These are phyloP conservation scores for Xylaria sp. DNA, from an alignment of 2,329 filamentous ascomycete genomes.

Conservation along the genomic window DNA sequence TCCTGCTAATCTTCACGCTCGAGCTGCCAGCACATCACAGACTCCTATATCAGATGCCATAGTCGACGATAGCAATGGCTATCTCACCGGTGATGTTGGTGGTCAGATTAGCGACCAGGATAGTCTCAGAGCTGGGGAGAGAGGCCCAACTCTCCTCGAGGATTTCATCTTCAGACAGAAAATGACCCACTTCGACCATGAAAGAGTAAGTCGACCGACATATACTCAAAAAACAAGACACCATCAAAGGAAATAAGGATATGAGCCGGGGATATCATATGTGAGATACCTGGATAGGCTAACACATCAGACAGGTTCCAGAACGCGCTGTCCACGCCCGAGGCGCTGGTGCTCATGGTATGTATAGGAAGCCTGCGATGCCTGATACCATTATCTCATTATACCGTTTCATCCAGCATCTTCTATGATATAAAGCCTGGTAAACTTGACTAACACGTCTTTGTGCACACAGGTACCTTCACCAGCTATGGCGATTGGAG, in stretches of 20 bases:
- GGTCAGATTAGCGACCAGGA: slow-evolving; percentile 71
- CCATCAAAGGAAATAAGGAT: not conserved
- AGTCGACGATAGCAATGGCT: slow-evolving; percentile 60
- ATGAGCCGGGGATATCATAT: not conserved
- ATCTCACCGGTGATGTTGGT: slow-evolving; percentile 70
- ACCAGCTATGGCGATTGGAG: slow-evolving; percentile 64
- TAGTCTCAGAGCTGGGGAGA: slow-evolving; percentile 68
- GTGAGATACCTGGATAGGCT: slow-evolving; percentile 8
- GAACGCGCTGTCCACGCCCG: slow-evolving; percentile 53
- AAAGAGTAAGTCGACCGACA: slow-evolving; percentile 51
- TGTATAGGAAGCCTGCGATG: no score
- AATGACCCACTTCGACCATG: slow-evolving; percentile 64
- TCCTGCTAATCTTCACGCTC: slow-evolving; percentile 37
- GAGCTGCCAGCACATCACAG: slow-evolving; percentile 30
- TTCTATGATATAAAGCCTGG: no score
- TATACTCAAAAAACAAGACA: not conserved
- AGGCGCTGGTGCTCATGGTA: slow-evolving; percentile 64
- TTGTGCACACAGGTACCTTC: no score
- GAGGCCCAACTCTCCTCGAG: slow-evolving; percentile 65
- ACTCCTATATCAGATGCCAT: slow-evolving; percentile 45
- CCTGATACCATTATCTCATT: no score
- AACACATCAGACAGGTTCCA: slow-evolving; percentile 37
- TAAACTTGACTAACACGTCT: no score
- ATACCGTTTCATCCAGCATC: no score
- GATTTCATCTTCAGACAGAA: slow-evolving; percentile 69